Conservation (phyloP, 768 basidiomycete species). For the Saitozyma podzolica region DNA sequence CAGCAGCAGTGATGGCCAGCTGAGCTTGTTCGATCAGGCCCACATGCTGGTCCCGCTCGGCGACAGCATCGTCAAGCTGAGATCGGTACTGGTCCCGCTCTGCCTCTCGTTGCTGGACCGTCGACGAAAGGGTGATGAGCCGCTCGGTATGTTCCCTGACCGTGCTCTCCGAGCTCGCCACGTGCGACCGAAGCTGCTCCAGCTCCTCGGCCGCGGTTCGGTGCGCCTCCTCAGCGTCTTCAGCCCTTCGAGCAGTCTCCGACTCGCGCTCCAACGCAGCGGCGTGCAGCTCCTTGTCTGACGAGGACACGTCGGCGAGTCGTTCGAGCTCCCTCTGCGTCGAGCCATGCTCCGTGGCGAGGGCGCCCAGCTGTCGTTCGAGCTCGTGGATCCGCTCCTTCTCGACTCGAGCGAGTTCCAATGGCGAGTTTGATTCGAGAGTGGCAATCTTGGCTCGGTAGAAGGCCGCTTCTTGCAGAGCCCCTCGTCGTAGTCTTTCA, state of each 20-base stretch:
- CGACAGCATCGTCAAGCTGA: slow-evolving; percentile 70
- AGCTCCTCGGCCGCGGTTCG: slow-evolving; percentile 66
- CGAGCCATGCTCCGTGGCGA: slow-evolving; percentile 59
- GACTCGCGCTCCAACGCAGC: slow-evolving; percentile 75
- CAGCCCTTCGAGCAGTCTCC: slow-evolving; percentile 74
- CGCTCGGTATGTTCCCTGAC: slow-evolving; percentile 76
- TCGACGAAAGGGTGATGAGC: slow-evolving; percentile 69
- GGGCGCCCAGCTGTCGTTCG: slow-evolving; percentile 67
- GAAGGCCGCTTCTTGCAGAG: slow-evolving; percentile 90
- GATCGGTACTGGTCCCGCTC: slow-evolving; percentile 66
- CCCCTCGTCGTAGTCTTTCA: slow-evolving; percentile 71
- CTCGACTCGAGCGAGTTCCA: slow-evolving; percentile 70
- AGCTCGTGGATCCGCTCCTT: slow-evolving; percentile 73
- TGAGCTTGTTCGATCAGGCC: slow-evolving; percentile 84
- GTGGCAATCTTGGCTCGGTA: slow-evolving; percentile 93
- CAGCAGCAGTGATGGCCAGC: slow-evolving; percentile 70
- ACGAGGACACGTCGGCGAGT: slow-evolving; percentile 68
- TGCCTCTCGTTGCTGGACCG: slow-evolving; percentile 74
- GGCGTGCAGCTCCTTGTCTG: slow-evolving; percentile 67
- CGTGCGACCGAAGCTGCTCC: slow-evolving; percentile 67
- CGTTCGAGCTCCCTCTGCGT: slow-evolving; percentile 69
- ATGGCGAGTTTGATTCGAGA: slow-evolving; percentile 67
- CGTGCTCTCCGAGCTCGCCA: slow-evolving; percentile 63
- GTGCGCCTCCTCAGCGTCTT: slow-evolving; percentile 68
- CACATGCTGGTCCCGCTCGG: slow-evolving; percentile 78